These are phyloP conservation scores for Purshia tridentata DNA, from an alignment of 306 rosid species.

Conservation along the genomic window DNA sequence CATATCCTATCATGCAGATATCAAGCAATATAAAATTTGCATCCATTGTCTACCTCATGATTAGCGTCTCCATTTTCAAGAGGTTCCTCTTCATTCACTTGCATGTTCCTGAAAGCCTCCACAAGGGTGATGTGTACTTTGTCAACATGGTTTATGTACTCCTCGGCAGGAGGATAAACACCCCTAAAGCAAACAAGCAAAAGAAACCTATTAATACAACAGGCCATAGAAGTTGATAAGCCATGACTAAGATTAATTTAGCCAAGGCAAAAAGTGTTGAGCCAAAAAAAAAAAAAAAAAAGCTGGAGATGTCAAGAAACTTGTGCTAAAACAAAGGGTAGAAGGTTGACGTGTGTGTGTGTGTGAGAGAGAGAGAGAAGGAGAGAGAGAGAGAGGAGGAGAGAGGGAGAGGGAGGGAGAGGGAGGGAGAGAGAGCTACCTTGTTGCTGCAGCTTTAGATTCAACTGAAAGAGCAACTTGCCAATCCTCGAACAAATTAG, in stretches of 20 bases:
- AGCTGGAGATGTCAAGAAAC: not conserved
- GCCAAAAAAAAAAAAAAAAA: not conserved
- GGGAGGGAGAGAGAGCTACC: conserved; percentile 34
- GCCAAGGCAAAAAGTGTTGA: not conserved
- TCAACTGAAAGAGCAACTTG: conserved; percentile 95
- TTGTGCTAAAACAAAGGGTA: not conserved
- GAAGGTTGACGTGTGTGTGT: not conserved
- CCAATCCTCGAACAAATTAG: conserved; percentile 94
- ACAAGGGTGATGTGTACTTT: conserved; percentile 72
- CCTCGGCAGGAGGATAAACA: conserved; percentile 64
- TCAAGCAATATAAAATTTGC: not conserved
- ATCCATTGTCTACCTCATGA: conserved; percentile 57
- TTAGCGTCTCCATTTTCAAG: conserved; percentile 79
- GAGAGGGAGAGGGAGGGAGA: too few relatives aligned
- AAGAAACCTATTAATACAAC: conserved; percentile 17
- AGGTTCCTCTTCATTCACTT: conserved; percentile 61
- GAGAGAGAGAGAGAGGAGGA: too few relatives aligned
- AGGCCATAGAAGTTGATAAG: not conserved
- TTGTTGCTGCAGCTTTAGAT: conserved; percentile 63
- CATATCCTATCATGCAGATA: not conserved
- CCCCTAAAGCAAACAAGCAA: conserved; percentile 52
- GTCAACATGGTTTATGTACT: conserved; percentile 56
- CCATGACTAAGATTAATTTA: not conserved
- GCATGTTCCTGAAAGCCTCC: conserved; percentile 85
- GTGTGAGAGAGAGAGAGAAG: too few relatives aligned